These are phyloP conservation scores for Sarcodon aspratus DNA, from an alignment of 768 basidiomycete species.

Conservation along the genomic window DNA sequence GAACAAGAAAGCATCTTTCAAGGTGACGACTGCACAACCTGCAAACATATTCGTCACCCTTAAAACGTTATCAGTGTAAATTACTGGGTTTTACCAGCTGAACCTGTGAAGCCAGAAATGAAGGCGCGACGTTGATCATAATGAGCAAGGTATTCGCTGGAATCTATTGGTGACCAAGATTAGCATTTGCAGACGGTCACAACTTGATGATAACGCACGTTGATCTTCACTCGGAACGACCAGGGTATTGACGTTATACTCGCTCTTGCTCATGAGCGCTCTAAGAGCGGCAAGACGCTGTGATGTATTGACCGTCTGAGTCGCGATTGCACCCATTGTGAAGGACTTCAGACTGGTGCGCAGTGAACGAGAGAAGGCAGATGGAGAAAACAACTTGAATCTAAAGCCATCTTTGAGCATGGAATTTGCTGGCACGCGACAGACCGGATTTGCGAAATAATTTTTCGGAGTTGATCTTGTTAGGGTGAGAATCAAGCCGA, in stretches of 20 bases:
- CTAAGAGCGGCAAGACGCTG: conserved; percentile 52
- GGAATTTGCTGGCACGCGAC: too few species aligned
- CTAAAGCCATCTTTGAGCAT: too few species aligned
- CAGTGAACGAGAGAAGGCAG: not conserved
- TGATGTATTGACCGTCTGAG: conserved; percentile 47
- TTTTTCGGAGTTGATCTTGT: too few species aligned
- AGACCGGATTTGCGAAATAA: too few species aligned
- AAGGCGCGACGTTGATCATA: conserved; percentile 79
- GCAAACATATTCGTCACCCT: not conserved
- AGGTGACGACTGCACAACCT: conserved; percentile 74
- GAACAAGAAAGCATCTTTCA: conserved; percentile 67
- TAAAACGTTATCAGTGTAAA: not conserved
- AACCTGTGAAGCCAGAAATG: conserved; percentile 92
- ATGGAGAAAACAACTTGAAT: not conserved
- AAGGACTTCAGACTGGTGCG: not conserved
- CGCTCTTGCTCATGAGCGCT: conserved; percentile 51
- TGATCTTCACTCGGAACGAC: conserved; percentile 90
- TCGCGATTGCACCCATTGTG: conserved; percentile 25
- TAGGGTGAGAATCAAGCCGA: too few species aligned
- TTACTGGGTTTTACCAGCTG: conserved; percentile 57
- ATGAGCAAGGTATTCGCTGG: conserved; percentile 79
- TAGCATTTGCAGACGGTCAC: not conserved
- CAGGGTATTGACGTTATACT: conserved; percentile 52
- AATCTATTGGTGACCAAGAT: conserved; percentile 36
- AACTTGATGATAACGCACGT: conserved; percentile 31